Conservation (phyloP, 202 grass and related monocot species). For the Bolboschoenoplectus hybrid region DNA sequence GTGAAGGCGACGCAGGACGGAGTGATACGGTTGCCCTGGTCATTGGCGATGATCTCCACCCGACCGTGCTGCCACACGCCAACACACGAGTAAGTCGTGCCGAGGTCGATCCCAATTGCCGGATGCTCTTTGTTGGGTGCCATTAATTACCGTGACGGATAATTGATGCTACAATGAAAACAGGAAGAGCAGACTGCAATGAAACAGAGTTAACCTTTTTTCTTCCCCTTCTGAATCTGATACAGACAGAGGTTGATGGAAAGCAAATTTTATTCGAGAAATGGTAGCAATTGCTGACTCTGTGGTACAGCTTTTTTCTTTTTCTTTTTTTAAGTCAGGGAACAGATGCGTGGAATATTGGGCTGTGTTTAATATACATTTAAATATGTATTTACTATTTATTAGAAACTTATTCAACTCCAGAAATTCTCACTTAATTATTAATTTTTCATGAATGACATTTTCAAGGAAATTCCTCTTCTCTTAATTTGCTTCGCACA, state of each 20-base stretch:
- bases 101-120: conserved; percentile 13
- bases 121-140: background rate
- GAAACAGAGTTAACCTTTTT: background rate
- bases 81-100: conserved; percentile 59
- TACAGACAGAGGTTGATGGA: background rate
- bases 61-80: conserved; percentile 69
- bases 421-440: background rate
- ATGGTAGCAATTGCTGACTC: background rate
- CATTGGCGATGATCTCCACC: conserved; percentile 83
- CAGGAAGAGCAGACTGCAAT: background rate
- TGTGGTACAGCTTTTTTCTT: background rate
- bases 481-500: background rate
- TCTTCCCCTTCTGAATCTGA: background rate
- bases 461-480: background rate
- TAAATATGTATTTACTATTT: background rate
- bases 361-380: background rate
- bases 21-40: conserved; percentile 91
- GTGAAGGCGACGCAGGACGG: conserved; percentile 92
- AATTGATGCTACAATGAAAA: background rate
- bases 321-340: background rate
- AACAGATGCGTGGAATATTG: background rate
- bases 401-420: background rate
- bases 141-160: background rate
- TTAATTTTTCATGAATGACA: background rate
- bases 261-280: background rate